phyloP scores from a whole-genome alignment of 2,329 filamentous ascomycete species.

The Beauveria sp. region DNA sequence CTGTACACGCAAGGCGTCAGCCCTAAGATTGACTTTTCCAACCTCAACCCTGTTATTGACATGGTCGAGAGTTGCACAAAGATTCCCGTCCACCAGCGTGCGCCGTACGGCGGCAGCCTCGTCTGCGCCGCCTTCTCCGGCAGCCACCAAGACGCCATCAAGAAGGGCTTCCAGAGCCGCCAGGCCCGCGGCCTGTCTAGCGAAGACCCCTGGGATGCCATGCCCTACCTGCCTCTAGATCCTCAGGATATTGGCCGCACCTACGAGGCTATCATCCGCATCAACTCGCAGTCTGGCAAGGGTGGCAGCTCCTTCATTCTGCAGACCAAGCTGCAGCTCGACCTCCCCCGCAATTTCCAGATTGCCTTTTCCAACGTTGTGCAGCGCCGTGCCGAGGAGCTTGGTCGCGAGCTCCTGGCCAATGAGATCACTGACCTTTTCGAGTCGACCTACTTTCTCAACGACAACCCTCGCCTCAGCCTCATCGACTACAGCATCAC shows the following conservation, averaged over 20 bases:
- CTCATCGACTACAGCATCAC: slow-evolving; percentile 89
- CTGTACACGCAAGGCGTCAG: slow-evolving; percentile 89
- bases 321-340: slow-evolving; percentile 78
- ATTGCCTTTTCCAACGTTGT: slow-evolving; percentile 85
- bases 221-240: slow-evolving; percentile 84
- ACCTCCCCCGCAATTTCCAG: slow-evolving; percentile 86
- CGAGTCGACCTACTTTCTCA: slow-evolving; percentile 78
- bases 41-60: slow-evolving; percentile 79
- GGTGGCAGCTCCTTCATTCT: slow-evolving; percentile 94
- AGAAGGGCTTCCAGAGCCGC: slow-evolving; percentile 76
- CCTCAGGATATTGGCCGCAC: slow-evolving; percentile 88
- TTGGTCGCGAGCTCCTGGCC: slow-evolving; percentile 77
- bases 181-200: slow-evolving; percentile 49
- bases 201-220: slow-evolving; percentile 68
- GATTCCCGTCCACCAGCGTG: slow-evolving; percentile 83
- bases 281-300: slow-evolving; percentile 95
- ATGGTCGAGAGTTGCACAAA: slow-evolving; percentile 89
- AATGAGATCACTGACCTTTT: slow-evolving; percentile 84
- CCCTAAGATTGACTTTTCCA: slow-evolving; percentile 83
- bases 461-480: slow-evolving; percentile 74
- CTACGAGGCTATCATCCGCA: slow-evolving; percentile 96
- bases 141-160: slow-evolving; percentile 91
- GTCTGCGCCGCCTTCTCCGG: slow-evolving; percentile 92
- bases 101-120: slow-evolving; percentile 83
- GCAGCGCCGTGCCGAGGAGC: slow-evolving; percentile 69